Evolutionary conservation across 257 asterid genomes (phyloP), one percentile per base, ranked within the genome.

Genomic region (Solanum ossicruentum): DNA sequence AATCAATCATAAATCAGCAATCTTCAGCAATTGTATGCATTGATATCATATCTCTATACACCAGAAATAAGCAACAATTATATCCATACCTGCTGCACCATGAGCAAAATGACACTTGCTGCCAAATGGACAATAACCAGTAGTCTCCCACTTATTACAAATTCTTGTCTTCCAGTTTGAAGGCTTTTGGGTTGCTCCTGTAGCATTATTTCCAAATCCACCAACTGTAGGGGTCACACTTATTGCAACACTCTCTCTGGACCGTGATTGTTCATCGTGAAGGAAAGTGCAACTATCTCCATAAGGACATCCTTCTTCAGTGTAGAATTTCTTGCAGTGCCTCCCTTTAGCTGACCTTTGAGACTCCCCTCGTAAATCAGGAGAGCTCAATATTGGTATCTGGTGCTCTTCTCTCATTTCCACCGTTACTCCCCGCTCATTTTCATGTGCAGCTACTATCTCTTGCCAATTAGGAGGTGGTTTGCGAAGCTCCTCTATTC

Each of bases 381-480:
- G 88, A 49, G 92, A 91, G 58, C 55, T 83, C 81, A 83, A 32
- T 26, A 57, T 83, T 39, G 98, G 98, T 85, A 93, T 91, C 93
- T 91, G 97, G 86, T 86, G 92, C 45, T 93, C 96, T 89, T 92
- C 98, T 89, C 93, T 88, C 2, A 91, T 91, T 84, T 91, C 95
- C 47, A 89, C 81, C 7, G 89, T 83, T 39, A 60, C 71, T 21
- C 89, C 85, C 3, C 90, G 96, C 9, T 92, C 98, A 67, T 66
- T 52, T 89, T 93, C 95, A 16, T 91, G 93, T 10, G 92, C 93
- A 80, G 95, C 93, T 47, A 94, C 93, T 23, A 94, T 93, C 32
- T 94, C 98, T 87, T 94, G 97, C 98, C 97, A 94, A 57, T 94
- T 92, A 10, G 95, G 94, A 51, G 98, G 98, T 0, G 98, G 98